Base-by-base conservation (phyloP, 2,329 filamentous ascomycete genomes). In the Xylariaceae sp. region DNA sequence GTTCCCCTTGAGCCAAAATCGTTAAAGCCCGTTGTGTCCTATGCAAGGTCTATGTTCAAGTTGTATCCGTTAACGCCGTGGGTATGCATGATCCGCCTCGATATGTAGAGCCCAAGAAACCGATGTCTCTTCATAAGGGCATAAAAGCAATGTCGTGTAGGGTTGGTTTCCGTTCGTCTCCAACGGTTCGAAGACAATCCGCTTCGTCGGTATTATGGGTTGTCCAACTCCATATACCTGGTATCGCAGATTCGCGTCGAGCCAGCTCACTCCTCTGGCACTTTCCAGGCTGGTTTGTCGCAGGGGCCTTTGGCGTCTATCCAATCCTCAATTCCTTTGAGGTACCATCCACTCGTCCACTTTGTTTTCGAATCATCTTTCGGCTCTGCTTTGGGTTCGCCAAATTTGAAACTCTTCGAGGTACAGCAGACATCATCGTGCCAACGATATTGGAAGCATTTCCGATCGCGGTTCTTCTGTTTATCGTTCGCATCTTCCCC, bases 371-470 rank as follows among this genome's bases (percentile, higher is more conserved):
- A 34, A 9, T 63, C 64, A 33, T 64, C 58, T n/a, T 64, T 61
- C 10, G 55, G 60, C 31, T 62, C 59, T n/a, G 57, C 31, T 55
- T 65, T 68, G 10, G 75, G 74, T 34, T 66, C 63, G 28, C 75
- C 75, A 5, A 76, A 64, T 59, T 73, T 74, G 62, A 78, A 76
- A 57, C 70, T 74, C 51, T 62, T 68, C 48, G 69, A 58, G 1
- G 72, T 73, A 57, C 74, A 76, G 63, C 75, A 78, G 7, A 69
- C 64, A 34, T 73, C 73, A 12, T 73, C 64, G 54, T 74, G 69
- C 63, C 71, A 77, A 6, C 72, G 69, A 67, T 75, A 77, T 58
- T 77, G 75, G 65, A 77, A 78, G 57, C 75, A 78, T 2, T 58
- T 57, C 7, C 66, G 64, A 22, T 64, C 67, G 16, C 69, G 67